phyloP scores from a whole-genome alignment of 805 yeast genomes.

The Komagataella pseudopastoris region DNA sequence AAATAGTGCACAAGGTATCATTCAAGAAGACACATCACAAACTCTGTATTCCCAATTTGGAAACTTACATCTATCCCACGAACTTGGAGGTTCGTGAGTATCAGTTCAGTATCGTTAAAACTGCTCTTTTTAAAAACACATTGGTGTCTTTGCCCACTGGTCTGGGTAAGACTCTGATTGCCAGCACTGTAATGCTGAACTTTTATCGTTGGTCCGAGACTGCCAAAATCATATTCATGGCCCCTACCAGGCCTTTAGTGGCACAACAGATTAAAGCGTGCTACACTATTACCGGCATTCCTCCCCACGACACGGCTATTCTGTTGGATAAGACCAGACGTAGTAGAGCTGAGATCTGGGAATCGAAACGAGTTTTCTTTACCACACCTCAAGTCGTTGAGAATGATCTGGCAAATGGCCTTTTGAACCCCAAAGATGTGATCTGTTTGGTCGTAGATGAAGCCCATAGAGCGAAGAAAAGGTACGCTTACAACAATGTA shows the following conservation, averaged over 20 bases:
- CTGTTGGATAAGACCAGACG: conserved; percentile 37
- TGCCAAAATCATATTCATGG: conserved; percentile 82
- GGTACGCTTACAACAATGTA: conserved; percentile 81
- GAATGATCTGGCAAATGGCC: conserved; percentile 69
- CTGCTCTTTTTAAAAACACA: conserved; percentile 59
- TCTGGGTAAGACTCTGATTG: conserved; percentile 92
- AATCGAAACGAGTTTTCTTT: conserved; percentile 64
- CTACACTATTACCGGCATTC: conserved; percentile 73
- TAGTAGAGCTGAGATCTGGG: conserved; percentile 73
- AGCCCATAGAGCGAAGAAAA: conserved; percentile 89
- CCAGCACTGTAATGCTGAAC: conserved; percentile 86
- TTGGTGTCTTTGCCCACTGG: conserved; percentile 96
- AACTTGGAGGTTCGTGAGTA: conserved; percentile 79
- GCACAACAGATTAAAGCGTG: conserved; percentile 96
- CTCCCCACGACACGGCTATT: conserved; percentile 66
- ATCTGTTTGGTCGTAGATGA: conserved; percentile 82
- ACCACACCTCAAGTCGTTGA: conserved; percentile 96
- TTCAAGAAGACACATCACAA: conserved; percentile 29
- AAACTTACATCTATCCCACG: conserved; percentile 66
- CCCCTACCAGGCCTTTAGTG: conserved; percentile 93
- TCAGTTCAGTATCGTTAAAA: conserved; percentile 67
- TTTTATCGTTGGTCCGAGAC: conserved; percentile 73
- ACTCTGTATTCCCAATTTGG: conserved; percentile 15
- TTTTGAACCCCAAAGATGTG: conserved; percentile 61
- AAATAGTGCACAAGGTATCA: conserved; percentile 11